Evolutionary conservation across 2,329 filamentous ascomycete genomes (phyloP).

Genomic region (Lachnum nothofagi): DNA sequence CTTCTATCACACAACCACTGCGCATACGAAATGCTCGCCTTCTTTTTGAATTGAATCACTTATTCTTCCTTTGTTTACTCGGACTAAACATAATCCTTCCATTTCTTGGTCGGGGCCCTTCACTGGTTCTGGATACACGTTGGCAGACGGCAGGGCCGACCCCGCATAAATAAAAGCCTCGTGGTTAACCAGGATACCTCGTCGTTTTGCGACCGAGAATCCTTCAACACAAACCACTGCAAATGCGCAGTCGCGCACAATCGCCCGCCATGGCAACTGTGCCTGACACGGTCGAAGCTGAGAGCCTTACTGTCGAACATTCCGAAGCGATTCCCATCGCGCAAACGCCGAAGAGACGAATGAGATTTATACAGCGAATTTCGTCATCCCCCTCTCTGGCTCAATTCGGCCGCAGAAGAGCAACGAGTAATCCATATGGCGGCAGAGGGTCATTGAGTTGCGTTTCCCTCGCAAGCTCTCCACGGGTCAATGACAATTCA

Average conservation of each 20-base stretch:
- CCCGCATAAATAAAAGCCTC: not conserved
- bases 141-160: too few relatives aligned
- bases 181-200: not conserved
- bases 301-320: slow-evolving; percentile 20
- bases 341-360: slow-evolving; percentile 26
- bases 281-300: slow-evolving; percentile 22
- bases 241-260: not conserved
- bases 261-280: slow-evolving; percentile 20
- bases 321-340: slow-evolving; percentile 28
- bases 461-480: slow-evolving; percentile 29
- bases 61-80: too few relatives aligned
- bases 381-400: slow-evolving; percentile 33
- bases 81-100: too few relatives aligned
- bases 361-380: slow-evolving; percentile 32
- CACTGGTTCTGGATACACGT: too few relatives aligned
- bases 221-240: not conserved
- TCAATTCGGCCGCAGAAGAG: slow-evolving; percentile 28
- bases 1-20: too few relatives aligned
- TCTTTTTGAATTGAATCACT: too few relatives aligned
- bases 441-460: slow-evolving; percentile 29
- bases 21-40: too few relatives aligned
- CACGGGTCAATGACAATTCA: slow-evolving; percentile 26
- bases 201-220: not conserved
- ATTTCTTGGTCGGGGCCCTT: too few relatives aligned
- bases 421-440: slow-evolving; percentile 30